Evolutionary conservation across 495 filamentous ascomycete species (phyloP).

Genomic region (Aeminium ludgeri): DNA sequence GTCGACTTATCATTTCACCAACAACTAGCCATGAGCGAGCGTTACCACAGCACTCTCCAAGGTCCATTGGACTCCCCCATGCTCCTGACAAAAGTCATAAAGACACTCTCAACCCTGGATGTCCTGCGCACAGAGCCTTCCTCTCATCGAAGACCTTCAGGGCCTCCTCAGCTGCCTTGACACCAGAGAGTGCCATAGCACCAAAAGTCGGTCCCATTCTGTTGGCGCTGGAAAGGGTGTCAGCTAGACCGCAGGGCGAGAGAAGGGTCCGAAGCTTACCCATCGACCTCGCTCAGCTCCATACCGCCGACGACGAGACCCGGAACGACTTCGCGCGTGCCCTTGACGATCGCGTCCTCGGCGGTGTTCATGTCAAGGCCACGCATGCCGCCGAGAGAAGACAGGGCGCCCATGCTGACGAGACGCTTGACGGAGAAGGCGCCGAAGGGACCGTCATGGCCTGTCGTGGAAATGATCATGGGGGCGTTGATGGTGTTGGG

Average conservation of each 20-base stretch:
- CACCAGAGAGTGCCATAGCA: conserved; percentile 68
- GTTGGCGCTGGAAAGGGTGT: neutral
- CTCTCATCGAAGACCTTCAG: conserved; percentile 59
- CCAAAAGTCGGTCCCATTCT: conserved; percentile 43
- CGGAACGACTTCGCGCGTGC: conserved; percentile 68
- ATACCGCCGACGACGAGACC: conserved; percentile 85
- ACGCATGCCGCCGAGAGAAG: conserved; percentile 77
- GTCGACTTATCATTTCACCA: too few relatives aligned
- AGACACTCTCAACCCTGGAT: too few relatives aligned
- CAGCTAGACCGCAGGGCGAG: too few relatives aligned
- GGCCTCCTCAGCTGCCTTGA: conserved; percentile 78
- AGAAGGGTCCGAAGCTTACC: too few relatives aligned
- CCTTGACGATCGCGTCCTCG: conserved; percentile 81
- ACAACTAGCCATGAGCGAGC: too few relatives aligned
- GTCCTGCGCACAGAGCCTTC: conserved; percentile 36
- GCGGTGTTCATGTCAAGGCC: conserved; percentile 79
- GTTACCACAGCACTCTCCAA: too few relatives aligned
- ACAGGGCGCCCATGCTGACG: conserved; percentile 61
- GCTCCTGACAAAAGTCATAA: too few relatives aligned
- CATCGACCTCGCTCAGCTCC: conserved; percentile 82
- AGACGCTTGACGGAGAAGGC: conserved; percentile 77
- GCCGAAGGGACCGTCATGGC: conserved; percentile 76
- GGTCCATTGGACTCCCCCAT: too few relatives aligned
- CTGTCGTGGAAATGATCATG: conserved; percentile 69
- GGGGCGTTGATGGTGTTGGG: conserved; percentile 90